Conservation (phyloP, 176 grass and related monocot species). For the Bonia amplexicaulis region DNA sequence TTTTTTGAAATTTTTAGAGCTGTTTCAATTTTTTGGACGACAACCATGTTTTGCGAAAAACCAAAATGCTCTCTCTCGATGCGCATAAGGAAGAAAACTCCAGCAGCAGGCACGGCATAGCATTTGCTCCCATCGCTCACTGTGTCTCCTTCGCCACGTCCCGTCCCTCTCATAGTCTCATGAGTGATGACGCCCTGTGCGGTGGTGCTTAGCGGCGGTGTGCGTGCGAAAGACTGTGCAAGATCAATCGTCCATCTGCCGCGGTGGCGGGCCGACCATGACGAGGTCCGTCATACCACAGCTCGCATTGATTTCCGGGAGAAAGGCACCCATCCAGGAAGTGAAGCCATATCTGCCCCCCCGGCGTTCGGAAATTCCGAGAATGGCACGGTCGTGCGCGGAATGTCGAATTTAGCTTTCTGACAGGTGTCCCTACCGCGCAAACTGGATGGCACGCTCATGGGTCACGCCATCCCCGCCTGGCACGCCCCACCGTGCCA, state of each 20-base stretch:
- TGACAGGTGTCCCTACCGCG: accelerated
- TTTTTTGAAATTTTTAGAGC: no score
- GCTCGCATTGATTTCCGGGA: neutral
- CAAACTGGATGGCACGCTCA: no score
- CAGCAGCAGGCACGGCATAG: neutral
- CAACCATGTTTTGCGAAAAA: neutral
- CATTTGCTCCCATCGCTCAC: neutral
- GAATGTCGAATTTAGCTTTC: no score
- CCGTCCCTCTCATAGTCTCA: no score
- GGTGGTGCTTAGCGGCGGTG: neutral
- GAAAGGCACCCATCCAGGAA: neutral
- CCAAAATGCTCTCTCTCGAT: neutral
- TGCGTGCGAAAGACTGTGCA: neutral
- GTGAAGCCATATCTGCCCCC: no score
- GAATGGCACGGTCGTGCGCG: no score
- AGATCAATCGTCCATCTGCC: neutral
- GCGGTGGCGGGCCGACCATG: neutral
- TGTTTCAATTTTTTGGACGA: neutral
- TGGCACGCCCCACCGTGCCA: no score
- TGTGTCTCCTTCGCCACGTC: neutral
- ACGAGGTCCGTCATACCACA: neutral
- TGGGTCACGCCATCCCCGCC: no score
- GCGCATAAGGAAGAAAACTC: neutral
- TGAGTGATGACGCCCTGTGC: neutral
- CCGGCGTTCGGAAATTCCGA: no score